Conservation (phyloP, 768 basidiomycete genomes). For the Melanogaster broomeanus region DNA sequence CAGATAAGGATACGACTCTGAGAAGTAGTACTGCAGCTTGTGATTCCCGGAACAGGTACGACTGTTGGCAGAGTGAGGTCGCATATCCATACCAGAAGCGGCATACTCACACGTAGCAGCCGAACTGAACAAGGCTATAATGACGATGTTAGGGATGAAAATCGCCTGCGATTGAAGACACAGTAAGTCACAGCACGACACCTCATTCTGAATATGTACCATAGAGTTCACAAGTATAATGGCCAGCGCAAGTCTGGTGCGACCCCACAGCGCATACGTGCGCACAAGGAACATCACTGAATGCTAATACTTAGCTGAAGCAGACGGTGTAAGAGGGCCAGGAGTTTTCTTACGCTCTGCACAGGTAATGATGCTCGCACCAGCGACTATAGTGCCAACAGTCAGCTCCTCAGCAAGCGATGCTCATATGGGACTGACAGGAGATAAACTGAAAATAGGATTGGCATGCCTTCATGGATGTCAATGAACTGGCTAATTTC, state of each 20-base stretch:
- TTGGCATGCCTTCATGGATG: neutral
- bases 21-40: neutral
- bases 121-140: neutral
- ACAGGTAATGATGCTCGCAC: neutral
- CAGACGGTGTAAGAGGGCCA: neutral
- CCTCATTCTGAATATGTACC: neutral
- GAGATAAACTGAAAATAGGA: neutral
- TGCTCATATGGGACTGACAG: neutral
- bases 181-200: neutral
- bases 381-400: neutral
- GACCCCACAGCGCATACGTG: constrained; percentile 2
- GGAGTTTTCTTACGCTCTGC: neutral
- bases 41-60: neutral
- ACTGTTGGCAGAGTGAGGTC: neutral
- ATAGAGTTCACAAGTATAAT: neutral
- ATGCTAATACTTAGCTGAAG: neutral
- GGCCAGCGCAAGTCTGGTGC: neutral
- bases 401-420: neutral
- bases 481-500: too few relatives aligned
- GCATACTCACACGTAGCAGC: neutral
- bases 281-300: constrained; percentile 2
- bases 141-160: neutral
- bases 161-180: neutral
- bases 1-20: neutral
- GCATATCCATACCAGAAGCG: neutral